A percentile compares a stretch with the other conserved stretches of the same genome.
These are phyloP conservation scores for Drosera capensis DNA, from an alignment of 148 eudicot genomes.

Conservation along the genomic window DNA sequence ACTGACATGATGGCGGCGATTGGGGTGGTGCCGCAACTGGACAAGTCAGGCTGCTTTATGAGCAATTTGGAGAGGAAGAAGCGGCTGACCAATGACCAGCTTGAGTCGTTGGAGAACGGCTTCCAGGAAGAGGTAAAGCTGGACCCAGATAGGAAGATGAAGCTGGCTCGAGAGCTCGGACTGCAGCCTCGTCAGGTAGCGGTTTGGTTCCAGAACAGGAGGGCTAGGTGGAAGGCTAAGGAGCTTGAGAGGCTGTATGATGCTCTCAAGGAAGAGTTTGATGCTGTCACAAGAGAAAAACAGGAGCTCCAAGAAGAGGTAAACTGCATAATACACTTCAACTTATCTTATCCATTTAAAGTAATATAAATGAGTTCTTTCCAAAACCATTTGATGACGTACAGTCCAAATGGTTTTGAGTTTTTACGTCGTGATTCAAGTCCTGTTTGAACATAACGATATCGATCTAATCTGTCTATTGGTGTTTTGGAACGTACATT, in stretches of 20 bases:
- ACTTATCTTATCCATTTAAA: too few relatives aligned
- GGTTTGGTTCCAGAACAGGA: slow-evolving; percentile 13
- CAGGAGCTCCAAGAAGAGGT: slow-evolving; percentile 14
- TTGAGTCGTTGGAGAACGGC: slow-evolving; percentile 9
- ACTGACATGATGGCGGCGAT: slow-evolving; percentile 11
- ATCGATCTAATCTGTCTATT: too few relatives aligned
- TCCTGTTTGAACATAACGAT: too few relatives aligned
- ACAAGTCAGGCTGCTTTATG: neutral
- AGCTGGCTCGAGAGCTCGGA: slow-evolving; percentile 8
- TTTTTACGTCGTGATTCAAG: too few relatives aligned
- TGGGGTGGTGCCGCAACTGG: slow-evolving; percentile 10
- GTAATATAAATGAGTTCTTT: too few relatives aligned
- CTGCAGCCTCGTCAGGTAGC: slow-evolving; percentile 13
- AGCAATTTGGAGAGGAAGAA: slow-evolving; percentile 10
- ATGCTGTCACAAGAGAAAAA: slow-evolving; percentile 7
- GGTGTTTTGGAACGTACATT: too few relatives aligned
- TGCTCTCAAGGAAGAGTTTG: slow-evolving; percentile 10
- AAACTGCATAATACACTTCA: neutral
- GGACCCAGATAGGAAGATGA: slow-evolving; percentile 12
- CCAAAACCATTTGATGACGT: neutral
- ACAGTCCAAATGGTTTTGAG: too few relatives aligned
- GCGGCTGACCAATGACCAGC: slow-evolving; percentile 5
- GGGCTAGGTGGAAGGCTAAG: slow-evolving; percentile 16
- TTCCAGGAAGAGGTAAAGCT: slow-evolving; percentile 14
- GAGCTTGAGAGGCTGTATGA: slow-evolving; percentile 9